Base-by-base conservation (phyloP, 2,329 filamentous ascomycete species). In the Xylaria hypoxylon region DNA sequence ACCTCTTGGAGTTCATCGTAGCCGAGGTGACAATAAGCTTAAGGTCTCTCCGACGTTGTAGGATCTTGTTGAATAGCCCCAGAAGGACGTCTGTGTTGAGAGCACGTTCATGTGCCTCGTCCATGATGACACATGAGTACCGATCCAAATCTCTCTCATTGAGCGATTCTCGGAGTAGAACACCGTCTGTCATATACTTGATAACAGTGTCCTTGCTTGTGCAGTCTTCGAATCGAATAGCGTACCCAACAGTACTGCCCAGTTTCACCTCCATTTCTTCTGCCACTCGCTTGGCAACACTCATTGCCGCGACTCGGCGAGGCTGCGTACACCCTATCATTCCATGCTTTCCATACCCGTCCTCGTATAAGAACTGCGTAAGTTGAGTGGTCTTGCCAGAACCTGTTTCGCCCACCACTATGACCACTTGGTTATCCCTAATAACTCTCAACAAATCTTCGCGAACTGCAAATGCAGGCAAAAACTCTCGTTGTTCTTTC, bases 171-270 rank as follows among this genome's bases (percentile, higher is more conserved):
- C 96, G 88, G 35, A 99, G 86, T 50, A 99, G 83, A 24, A 99
- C 93, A 82, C 96, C 96, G 75, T 99, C 96, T 0, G 96, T 99
- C 94, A 99, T 97, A 79, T 99, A 99, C 80, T 99, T 99, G 82
- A 99, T 98, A 66, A 90, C 85, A 0, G 96, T 99, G 64, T 98
- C 92, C 72, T 94, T 93, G 82, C 93, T 97, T 1, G 96, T 99
- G 79, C 94, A 97, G 78, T 99, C 96, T 77, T 99, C 96, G 75
- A 99, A 99, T 60, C 96, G 94, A 77, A 99, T 99, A 0, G 96
- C 94, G 79, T 99, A 99, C 33, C 96, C 96, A 42, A 99, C 96
- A 0, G 90, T 87, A 63, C 91, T 90, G 55, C 96, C 96, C 10
- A 99, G 84, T 63, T 90, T 90, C 50, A 97, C 94, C 72, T 97